A percentile compares a stretch with the other conserved stretches of the same genome.
Evolutionary conservation across 805 yeast genomes (phyloP).

Genomic region (Lipomyces chichibuensis): DNA sequence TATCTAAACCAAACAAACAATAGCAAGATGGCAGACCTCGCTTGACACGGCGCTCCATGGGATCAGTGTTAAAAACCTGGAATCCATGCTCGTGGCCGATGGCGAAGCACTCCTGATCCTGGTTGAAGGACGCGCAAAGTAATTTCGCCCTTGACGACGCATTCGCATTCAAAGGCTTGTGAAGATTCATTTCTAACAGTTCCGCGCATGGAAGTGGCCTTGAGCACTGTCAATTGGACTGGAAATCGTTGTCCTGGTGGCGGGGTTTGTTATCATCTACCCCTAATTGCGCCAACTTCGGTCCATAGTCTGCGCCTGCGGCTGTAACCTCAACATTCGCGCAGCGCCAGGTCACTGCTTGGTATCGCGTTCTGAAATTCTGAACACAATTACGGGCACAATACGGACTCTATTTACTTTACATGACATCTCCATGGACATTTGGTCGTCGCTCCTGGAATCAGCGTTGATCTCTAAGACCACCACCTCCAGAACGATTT

Average conservation of each 20-base stretch:
- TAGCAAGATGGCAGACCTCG: slow-evolving; percentile 45
- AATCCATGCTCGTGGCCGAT: slow-evolving; percentile 81
- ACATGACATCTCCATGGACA: background rate
- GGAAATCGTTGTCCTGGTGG: background rate
- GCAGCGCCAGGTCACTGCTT: too few relatives aligned
- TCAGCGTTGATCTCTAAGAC: slow-evolving; percentile 12
- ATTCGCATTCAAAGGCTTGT: slow-evolving; percentile 27
- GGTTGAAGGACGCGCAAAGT: slow-evolving; percentile 73
- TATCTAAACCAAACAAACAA: background rate
- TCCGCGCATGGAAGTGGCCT: background rate
- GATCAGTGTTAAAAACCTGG: slow-evolving; percentile 82
- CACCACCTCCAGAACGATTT: slow-evolving; percentile 9
- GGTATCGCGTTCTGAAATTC: too few relatives aligned
- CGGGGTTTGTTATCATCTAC: background rate
- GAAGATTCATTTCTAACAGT: slow-evolving; percentile 29
- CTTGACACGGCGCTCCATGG: slow-evolving; percentile 73
- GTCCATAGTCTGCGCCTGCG: background rate
- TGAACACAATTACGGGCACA: background rate
- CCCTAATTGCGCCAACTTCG: too few relatives aligned
- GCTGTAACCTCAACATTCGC: background rate
- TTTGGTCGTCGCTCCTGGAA: slow-evolving; percentile 27
- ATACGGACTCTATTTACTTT: background rate
- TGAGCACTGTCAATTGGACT: background rate
- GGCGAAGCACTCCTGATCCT: slow-evolving; percentile 88
- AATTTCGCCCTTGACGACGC: slow-evolving; percentile 41